Base-by-base conservation (phyloP, 1,139 yeast species). In the Saccharomyces pastorianus region DNA sequence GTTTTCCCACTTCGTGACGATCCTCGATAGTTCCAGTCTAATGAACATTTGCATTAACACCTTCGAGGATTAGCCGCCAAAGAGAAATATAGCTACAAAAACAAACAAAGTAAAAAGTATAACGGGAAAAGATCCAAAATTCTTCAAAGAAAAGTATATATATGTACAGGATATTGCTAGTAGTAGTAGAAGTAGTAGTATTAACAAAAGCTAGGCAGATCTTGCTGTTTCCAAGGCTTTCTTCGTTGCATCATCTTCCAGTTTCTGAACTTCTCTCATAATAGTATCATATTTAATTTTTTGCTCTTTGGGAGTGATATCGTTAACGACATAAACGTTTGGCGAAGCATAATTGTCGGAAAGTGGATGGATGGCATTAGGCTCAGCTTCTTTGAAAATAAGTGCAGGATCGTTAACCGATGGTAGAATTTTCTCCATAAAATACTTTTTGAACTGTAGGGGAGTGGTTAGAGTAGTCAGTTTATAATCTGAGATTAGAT, bases 301-400 rank as follows among this genome's bases (percentile, higher is more conserved):
- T 62, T 74, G 76, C 50, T 70, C 69, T 58, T 64, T 65, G 52
- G 72, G 68, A 56, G 74, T 71, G 50, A 76, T 73, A 55, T 70
- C 72, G 14, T 73, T 74, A n/a, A 74, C 71, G 29, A 82, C 64
- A 25, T 71, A 69, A 53, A 83, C 72, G 64, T 82, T 83, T 34
- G 79, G 72, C 47, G 83, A 79, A 25, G 70, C 71, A 58, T 75
- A 80, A 17, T 74, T 74, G 31, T 71, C 66, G 20, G 73, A 70
- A 57, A 81, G 77, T 61, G 88, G 73, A 69, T 85, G 81, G 53
- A 89, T 80, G 47, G 89, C 93, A 59, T 86, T 81, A 27, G 96
- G 95, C 67, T 82, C 81, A 65, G 84, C 78, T 69, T 86, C 95
- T 61, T 79, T 78, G 71, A 76, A 80, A 8, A 55, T 58, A 8